Base-by-base conservation (phyloP, 2,329 filamentous ascomycete species). In the Dactylellina haptotyla region DNA sequence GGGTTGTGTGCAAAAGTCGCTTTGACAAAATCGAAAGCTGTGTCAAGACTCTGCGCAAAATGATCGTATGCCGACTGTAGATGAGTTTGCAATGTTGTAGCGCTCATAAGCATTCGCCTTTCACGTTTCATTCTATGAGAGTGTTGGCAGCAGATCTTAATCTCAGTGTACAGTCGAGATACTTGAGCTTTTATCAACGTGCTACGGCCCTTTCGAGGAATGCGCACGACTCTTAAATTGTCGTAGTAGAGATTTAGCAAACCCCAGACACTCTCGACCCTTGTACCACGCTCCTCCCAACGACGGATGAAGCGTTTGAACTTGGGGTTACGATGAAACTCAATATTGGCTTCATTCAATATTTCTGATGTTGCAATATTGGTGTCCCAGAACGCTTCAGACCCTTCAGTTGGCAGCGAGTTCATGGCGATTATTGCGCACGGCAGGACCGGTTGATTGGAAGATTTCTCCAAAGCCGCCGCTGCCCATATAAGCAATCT, bases 381-480 rank as follows among this genome's bases (percentile, higher is more conserved):
- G 2, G 80, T 75, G 71, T 84, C 81, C 84, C 84, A 86, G 48
- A 81, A 79, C 5, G 79, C 75, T n/a, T 79, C 78, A 32, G 82
- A 78, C 2, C 82, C 78, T 39, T 79, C 79, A 43, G 78, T 76
- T 6, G 84, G 81, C 0, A 81, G 80, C 0, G 81, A 82, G 76
- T 86, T 86, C 34, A 87, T 79, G 0, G 83, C 84, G 43, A 87
- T 84, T 58, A 87, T 82, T 4, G 83, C 85, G 76, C 86, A 84
- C 1, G 85, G 85, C 2, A 87, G 80, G 1, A 83, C 82, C 0
- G 85, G 85, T 75, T 87, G 85, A 67, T 87, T 87, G 45, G 84
- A 81, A 0, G 84, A 85, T 69, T 82, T 85, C 73, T 86, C 84
- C 4, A 86, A 79, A 0, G 83, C 83, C 10, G 84, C 82, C 1